Conservation (phyloP, 495 filamentous ascomycete genomes). For the Neohortaea acidophila region DNA sequence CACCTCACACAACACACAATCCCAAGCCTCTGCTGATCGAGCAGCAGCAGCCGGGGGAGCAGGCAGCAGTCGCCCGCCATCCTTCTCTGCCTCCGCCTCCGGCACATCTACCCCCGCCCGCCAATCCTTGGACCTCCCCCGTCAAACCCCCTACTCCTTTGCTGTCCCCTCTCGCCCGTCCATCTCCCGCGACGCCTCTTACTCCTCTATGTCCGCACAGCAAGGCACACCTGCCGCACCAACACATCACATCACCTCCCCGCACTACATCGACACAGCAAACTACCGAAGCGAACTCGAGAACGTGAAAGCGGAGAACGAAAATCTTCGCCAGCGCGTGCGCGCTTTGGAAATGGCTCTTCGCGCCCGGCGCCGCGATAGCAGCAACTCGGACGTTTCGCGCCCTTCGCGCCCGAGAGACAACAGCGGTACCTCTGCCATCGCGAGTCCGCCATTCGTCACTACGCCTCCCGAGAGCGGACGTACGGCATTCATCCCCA, state of each 20-base stretch:
- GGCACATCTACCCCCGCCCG: slow-evolving; percentile 15
- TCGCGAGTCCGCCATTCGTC: neutral
- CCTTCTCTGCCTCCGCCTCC: slow-evolving; percentile 11
- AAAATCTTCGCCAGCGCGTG: slow-evolving; percentile 54
- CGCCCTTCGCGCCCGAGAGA: neutral
- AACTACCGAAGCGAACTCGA: slow-evolving; percentile 59
- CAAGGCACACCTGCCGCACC: slow-evolving; percentile 12
- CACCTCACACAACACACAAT: slow-evolving; percentile 3
- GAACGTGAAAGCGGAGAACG: slow-evolving; percentile 63
- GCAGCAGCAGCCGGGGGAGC: slow-evolving; percentile 10
- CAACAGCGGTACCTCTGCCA: neutral
- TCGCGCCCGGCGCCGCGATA: slow-evolving; percentile 7
- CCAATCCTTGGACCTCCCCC: slow-evolving; percentile 13
- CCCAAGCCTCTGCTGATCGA: slow-evolving; percentile 19
- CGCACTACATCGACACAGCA: slow-evolving; percentile 55
- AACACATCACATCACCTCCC: slow-evolving; percentile 16
- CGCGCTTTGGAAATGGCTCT: slow-evolving; percentile 49
- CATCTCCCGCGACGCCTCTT: slow-evolving; percentile 9
- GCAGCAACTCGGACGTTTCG: slow-evolving; percentile 9
- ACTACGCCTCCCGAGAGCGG: too few relatives aligned
- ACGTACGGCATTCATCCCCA: too few relatives aligned
- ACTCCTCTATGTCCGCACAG: slow-evolving; percentile 5
- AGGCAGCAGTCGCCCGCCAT: slow-evolving; percentile 3
- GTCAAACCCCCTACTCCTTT: slow-evolving; percentile 1
- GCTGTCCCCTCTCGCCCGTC: slow-evolving; percentile 13